phyloP scores from a whole-genome alignment of 106 monocot genomes.

The Phalaenopsis aphrodite region DNA sequence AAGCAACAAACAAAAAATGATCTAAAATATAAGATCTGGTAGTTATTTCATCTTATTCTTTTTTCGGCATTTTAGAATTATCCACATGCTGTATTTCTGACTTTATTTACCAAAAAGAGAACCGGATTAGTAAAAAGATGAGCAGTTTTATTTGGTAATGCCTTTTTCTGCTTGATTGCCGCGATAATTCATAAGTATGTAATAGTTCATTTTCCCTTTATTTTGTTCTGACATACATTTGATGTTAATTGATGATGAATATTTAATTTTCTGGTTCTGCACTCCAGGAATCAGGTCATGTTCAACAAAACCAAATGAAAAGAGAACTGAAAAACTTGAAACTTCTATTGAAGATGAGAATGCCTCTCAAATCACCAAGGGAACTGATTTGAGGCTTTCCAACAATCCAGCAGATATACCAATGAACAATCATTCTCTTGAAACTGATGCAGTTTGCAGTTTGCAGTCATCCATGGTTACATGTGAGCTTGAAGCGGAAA shows the following conservation, averaged over 20 bases:
- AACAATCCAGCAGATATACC: not conserved
- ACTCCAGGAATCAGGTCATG: constrained; percentile 8
- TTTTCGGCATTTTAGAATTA: no score
- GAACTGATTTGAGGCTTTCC: constrained; percentile 9
- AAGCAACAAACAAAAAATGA: no score
- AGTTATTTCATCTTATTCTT: no score
- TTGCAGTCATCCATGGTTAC: not conserved
- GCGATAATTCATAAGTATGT: no score
- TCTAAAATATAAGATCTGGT: no score
- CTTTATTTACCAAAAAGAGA: no score
- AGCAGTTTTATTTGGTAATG: no score
- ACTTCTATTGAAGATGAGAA: constrained; percentile 17
- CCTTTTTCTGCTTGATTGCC: no score
- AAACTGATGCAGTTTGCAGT: constrained; percentile 16
- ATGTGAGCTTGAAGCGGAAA: constrained; percentile 5
- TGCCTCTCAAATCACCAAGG: constrained; percentile 15
- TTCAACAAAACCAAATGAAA: constrained; percentile 5
- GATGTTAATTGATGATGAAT: not conserved
- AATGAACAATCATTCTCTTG: constrained; percentile 9
- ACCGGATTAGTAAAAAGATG: no score
- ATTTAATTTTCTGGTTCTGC: constrained; percentile 3
- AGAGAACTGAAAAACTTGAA: not conserved
- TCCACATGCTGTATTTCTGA: no score
- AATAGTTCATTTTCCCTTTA: no score
- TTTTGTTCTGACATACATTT: not conserved